Evolutionary conservation across 805 yeast species (phyloP).

Genomic region (Myxozyma sirexii): DNA sequence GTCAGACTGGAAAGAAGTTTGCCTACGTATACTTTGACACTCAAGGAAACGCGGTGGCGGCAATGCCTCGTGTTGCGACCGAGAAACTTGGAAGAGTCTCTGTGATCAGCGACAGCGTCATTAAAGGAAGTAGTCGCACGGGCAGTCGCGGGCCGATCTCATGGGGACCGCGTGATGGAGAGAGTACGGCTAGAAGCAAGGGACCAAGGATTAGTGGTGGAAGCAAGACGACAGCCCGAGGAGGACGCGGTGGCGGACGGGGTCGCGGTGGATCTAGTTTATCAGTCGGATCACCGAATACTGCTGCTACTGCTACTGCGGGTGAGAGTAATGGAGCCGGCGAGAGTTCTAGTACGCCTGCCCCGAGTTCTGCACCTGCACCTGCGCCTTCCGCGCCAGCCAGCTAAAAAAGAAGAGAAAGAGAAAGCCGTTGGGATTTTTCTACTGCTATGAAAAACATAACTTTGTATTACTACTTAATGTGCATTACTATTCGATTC

Average conservation of each 20-base stretch:
- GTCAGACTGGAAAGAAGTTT: conserved; percentile 41
- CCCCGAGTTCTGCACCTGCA: background rate
- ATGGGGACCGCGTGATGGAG: conserved; percentile 1
- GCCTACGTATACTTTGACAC: conserved; percentile 46
- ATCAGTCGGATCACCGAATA: no score
- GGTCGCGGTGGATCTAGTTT: conserved; percentile 5
- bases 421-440: no score
- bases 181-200: background rate
- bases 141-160: background rate
- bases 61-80: conserved; percentile 20
- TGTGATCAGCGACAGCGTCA: conserved; percentile 9
- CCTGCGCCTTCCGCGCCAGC: no score
- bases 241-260: conserved; percentile 13
- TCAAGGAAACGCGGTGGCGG: conserved; percentile 37
- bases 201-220: conserved; percentile 11
- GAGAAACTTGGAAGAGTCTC: conserved; percentile 29
- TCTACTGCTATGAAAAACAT: no score
- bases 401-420: no score
- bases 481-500: no score
- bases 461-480: no score
- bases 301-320: background rate
- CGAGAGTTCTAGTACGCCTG: background rate
- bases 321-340: no score
- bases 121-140: conserved; percentile 4
- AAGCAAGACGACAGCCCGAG: conserved; percentile 5